A percentile compares a stretch with the other conserved stretches of the same genome.
Evolutionary conservation across 371 early-diverging fungal genomes (phyloP).

Genomic region (Batrachochytrium dendrobatidis): DNA sequence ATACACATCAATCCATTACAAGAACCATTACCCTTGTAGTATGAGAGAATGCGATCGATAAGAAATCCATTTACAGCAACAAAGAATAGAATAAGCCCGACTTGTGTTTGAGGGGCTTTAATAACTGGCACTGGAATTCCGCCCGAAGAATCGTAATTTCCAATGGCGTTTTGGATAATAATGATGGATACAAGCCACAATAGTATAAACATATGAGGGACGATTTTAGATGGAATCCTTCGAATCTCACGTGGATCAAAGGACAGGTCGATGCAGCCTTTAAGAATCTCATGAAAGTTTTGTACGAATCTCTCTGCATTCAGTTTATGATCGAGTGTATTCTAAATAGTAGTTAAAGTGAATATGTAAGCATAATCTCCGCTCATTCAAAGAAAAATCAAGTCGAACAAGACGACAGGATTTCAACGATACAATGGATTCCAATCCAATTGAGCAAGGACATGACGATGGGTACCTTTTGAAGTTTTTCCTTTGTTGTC

Average conservation of each 20-base stretch:
- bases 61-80: slow-evolving; percentile 19
- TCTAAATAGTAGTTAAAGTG: no score
- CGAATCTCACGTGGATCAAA: neutral
- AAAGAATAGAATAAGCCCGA: slow-evolving; percentile 23
- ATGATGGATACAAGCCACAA: slow-evolving; percentile 16
- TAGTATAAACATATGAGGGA: slow-evolving; percentile 14
- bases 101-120: slow-evolving; percentile 15
- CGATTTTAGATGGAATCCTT: neutral
- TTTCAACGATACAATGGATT: neutral
- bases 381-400: no score
- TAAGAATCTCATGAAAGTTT: neutral
- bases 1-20: no score
- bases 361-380: no score
- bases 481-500: neutral
- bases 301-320: neutral
- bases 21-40: slow-evolving; percentile 21
- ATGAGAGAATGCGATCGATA: slow-evolving; percentile 14
- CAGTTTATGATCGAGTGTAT: neutral
- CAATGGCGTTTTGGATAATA: slow-evolving; percentile 16
- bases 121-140: slow-evolving; percentile 7
- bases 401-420: neutral
- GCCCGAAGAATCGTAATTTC: neutral
- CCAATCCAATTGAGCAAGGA: no score
- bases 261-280: neutral
- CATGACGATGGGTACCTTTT: neutral